phyloP scores from a whole-genome alignment of 2,329 filamentous ascomycete species.

The Pseudogymnoascus sp. region DNA sequence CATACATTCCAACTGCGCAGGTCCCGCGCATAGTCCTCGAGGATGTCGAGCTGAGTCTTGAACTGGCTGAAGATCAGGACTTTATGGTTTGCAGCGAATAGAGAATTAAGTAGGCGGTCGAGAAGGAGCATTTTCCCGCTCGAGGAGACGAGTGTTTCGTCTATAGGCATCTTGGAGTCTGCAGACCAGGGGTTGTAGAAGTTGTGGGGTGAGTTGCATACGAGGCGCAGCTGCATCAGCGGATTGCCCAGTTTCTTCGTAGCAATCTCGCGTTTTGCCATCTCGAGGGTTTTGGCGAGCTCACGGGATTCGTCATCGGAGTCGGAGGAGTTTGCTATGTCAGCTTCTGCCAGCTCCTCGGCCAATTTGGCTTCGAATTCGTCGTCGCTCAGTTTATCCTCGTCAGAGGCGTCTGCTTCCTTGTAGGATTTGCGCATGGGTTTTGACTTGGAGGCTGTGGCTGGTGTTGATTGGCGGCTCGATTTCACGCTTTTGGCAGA shows the following conservation, averaged over 20 bases:
- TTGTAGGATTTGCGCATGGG: constrained; percentile 42
- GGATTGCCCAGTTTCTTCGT: constrained; percentile 91
- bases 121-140: constrained; percentile 95
- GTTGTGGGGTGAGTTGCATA: constrained; percentile 91
- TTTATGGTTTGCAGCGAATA: constrained; percentile 74
- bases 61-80: constrained; percentile 96
- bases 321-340: constrained; percentile 28
- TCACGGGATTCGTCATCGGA: constrained; percentile 51
- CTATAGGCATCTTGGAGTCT: constrained; percentile 51
- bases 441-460: constrained; percentile 39
- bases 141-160: constrained; percentile 75
- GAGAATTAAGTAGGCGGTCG: constrained; percentile 70
- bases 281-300: constrained; percentile 59
- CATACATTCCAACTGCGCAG: constrained; percentile 75
- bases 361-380: constrained; percentile 77
- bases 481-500: constrained; percentile 68
- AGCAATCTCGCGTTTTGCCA: constrained; percentile 81
- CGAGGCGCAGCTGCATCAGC: constrained; percentile 81
- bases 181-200: constrained; percentile 87
- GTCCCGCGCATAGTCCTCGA: constrained; percentile 77
- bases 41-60: constrained; percentile 84
- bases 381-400: constrained; percentile 65
- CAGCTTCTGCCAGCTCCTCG: constrained; percentile 45
- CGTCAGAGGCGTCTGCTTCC: constrained; percentile 52
- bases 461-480: constrained; percentile 68